Evolutionary conservation across 2,329 filamentous ascomycete species (phyloP).

Genomic region (Neofusicoccum cordaticola): DNA sequence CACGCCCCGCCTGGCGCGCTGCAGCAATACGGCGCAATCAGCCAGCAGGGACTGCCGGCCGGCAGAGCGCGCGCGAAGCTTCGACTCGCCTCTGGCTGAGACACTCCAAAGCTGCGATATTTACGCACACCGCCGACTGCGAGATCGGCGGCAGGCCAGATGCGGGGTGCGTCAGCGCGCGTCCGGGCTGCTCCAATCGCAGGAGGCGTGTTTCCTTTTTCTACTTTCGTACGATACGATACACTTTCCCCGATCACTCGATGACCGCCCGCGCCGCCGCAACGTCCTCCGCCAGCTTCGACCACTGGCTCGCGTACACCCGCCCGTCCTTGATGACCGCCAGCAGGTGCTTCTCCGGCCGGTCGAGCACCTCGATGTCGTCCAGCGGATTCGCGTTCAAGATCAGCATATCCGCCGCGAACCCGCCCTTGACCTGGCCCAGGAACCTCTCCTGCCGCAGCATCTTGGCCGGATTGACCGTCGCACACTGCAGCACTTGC

Average conservation of each 20-base stretch:
- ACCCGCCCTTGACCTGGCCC: constrained; percentile 52
- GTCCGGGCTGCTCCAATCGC: neutral
- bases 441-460: constrained; percentile 46
- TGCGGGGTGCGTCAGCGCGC: constrained; percentile 1
- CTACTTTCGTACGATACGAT: neutral
- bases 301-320: constrained; percentile 39
- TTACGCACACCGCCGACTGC: neutral
- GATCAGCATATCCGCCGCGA: constrained; percentile 54
- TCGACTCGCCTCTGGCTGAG: neutral
- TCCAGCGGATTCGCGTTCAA: constrained; percentile 54
- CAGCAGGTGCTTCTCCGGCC: constrained; percentile 47
- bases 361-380: constrained; percentile 52
- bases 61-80: neutral
- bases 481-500: constrained; percentile 51
- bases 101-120: neutral
- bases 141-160: too few species aligned
- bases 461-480: constrained; percentile 53
- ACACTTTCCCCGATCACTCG: neutral
- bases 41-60: neutral
- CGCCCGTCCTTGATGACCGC: constrained; percentile 57
- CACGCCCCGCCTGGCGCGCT: too few species aligned
- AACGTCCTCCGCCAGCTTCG: constrained; percentile 23
- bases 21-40: too few species aligned
- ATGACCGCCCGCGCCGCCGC: neutral
- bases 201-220: neutral